Conservation (phyloP, 129 eudicot species). For the Cynara cardunculus region DNA sequence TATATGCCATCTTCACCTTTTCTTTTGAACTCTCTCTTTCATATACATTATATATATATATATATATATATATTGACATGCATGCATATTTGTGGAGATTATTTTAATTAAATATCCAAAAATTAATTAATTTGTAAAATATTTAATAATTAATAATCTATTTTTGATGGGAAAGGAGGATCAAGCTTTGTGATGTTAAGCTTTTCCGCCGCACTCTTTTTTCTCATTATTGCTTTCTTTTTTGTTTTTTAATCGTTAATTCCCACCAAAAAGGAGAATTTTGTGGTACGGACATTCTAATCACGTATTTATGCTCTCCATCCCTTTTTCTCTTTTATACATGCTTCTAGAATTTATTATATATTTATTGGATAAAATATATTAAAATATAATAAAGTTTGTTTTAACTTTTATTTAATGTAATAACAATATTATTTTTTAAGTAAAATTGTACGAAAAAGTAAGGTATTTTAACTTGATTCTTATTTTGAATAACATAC, state of each 20-base stretch:
- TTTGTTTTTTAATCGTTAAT: neutral
- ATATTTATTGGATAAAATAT: too few relatives aligned
- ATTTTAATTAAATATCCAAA: neutral
- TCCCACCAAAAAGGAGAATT: constrained; percentile 5
- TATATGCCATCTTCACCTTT: neutral
- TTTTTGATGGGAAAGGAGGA: constrained; percentile 13
- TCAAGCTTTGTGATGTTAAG: constrained; percentile 16
- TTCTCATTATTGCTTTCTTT: constrained; percentile 28
- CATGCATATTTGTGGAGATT: constrained; percentile 1
- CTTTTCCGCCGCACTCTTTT: constrained; percentile 35
- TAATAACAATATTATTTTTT: too few relatives aligned
- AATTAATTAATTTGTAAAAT: too few relatives aligned
- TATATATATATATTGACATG: neutral
- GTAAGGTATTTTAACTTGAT: too few relatives aligned
- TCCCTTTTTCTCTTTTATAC: neutral
- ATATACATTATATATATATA: neutral
- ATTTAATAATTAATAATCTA: neutral
- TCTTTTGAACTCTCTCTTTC: neutral
- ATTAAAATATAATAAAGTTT: too few relatives aligned
- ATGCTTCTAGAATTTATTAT: neutral
- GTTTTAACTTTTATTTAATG: too few relatives aligned
- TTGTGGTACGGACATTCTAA: constrained; percentile 22
- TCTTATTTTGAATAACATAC: too few relatives aligned
- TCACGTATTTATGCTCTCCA: neutral
- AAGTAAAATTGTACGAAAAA: too few relatives aligned